Percentiles rank a stretch among this genome's conserved stretches.
Evolutionary conservation across 2,329 filamentous ascomycete genomes (phyloP).

Genomic region (Colletotrichum filicis): DNA sequence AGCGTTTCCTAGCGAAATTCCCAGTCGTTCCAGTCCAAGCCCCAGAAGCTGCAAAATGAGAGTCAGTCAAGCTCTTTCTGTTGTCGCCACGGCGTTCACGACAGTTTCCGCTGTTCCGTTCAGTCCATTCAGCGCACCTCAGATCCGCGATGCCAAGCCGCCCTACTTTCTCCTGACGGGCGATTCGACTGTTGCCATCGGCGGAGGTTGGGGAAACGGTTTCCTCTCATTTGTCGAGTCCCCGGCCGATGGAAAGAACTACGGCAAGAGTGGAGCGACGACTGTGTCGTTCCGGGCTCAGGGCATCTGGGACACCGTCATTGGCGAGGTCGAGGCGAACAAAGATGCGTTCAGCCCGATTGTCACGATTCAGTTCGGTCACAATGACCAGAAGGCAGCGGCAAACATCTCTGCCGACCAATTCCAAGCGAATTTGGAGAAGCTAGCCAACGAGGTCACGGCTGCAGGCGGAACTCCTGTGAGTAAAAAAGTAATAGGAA

Average conservation of each 20-base stretch:
- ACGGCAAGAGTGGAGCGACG: constrained; percentile 66
- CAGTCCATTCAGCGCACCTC: neutral
- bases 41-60: constrained; percentile 1
- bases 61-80: neutral
- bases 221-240: constrained; percentile 61
- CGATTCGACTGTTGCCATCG: constrained; percentile 59
- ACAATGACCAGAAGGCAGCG: constrained; percentile 69
- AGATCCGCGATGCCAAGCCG: constrained; percentile 38
- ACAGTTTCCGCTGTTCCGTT: constrained; percentile 10
- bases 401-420: constrained; percentile 56
- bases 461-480: constrained; percentile 57
- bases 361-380: constrained; percentile 63
- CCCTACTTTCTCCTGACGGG: constrained; percentile 60
- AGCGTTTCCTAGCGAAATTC: neutral
- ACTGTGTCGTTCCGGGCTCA: constrained; percentile 64
- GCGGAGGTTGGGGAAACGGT: constrained; percentile 69
- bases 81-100: constrained; percentile 41
- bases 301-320: constrained; percentile 63
- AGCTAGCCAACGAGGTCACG: constrained; percentile 56
- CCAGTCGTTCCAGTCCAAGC: neutral
- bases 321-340: constrained; percentile 53
- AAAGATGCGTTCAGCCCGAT: constrained; percentile 40
- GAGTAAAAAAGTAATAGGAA: constrained; percentile 6
- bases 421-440: constrained; percentile 63
- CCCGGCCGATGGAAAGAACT: constrained; percentile 64